Base-by-base conservation (phyloP, 2,329 filamentous ascomycete species). In the Dactylonectria estremocensis region DNA sequence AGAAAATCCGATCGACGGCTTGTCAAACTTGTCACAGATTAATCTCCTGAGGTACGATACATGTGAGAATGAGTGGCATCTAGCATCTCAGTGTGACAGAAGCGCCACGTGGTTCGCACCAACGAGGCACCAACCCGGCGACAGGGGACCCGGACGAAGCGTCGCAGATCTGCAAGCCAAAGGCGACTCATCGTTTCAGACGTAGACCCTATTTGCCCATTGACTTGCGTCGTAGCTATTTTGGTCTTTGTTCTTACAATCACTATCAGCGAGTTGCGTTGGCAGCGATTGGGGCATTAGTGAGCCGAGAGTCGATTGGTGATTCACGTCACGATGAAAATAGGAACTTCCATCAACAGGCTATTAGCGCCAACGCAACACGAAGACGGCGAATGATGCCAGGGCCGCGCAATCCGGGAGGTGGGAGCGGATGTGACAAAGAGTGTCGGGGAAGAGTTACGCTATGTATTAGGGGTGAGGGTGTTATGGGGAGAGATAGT, bases 21-120 rank as follows among this genome's bases (percentile, higher is more conserved):
- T 48, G 64, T 46, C 46, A 54, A 20, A 18, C 50, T 18, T 20
- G n/a, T 33, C 46, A 49, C 53, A 46, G 24, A 50, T 33, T 20
- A 43, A 20, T 22, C 50, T 22, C 18, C 20, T 22, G 22, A 43
- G 28, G 31, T 31, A 50, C 22, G 31, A 31, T 20, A 43, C 43
- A 50, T 31, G 31, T 31, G 18, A 40, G 9, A 37, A 31, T 48
- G 16, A 64, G 61, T 28, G 24, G 24, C 57, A 66, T 53, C 31
- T 22, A 13, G 31, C n/a, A 37, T 49, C 48, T 52, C 35, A 35
- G n/a, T 46, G 43, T 46, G 40, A 63, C 59, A 16, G 35, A 37
- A 37, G 31, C 33, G 59, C 64, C 64, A 67, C 64, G 64, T 67
- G 64, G 64, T 66, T 66, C 40, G 53, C 31, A 63, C 20, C 53